phyloP scores from a whole-genome alignment of 768 basidiomycete genomes.

The Rossbeevera mucosa region DNA sequence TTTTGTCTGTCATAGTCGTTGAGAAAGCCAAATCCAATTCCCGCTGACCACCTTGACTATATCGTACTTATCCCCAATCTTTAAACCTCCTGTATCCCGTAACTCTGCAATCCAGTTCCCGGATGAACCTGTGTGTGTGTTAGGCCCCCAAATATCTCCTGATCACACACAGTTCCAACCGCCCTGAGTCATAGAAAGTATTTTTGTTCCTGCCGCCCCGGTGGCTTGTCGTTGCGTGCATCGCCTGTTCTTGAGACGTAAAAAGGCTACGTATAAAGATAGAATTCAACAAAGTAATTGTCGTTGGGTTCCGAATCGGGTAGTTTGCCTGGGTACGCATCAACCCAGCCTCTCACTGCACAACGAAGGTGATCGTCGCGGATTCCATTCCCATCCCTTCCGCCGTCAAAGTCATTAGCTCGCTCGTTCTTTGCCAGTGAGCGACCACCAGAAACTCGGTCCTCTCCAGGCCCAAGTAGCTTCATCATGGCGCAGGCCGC shows the following conservation, averaged over 20 bases:
- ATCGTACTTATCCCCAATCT: slow-evolving; percentile 5
- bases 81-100: slow-evolving; percentile 6
- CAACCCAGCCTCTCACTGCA: slow-evolving; percentile 12
- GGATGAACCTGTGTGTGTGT: slow-evolving; percentile 8
- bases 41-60: slow-evolving; percentile 14
- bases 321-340: slow-evolving; percentile 15
- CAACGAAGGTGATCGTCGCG: slow-evolving; percentile 27
- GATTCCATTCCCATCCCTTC: slow-evolving; percentile 18
- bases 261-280: background rate
- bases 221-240: background rate
- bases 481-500: slow-evolving; percentile 29
- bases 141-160: slow-evolving; percentile 7
- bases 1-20: slow-evolving; percentile 8
- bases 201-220: background rate
- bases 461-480: background rate
- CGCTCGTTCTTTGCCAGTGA: slow-evolving; percentile 3
- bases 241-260: background rate
- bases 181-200: background rate
- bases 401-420: slow-evolving; percentile 10
- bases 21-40: slow-evolving; percentile 6
- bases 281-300: slow-evolving; percentile 7
- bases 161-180: background rate
- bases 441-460: slow-evolving; percentile 2
- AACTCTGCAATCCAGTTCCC: background rate
- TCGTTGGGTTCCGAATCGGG: slow-evolving; percentile 25